A percentile compares a stretch with the other conserved stretches of the same genome.
Conservation (phyloP, 2,329 filamentous ascomycete genomes). For the Verruconis gallopava region DNA sequence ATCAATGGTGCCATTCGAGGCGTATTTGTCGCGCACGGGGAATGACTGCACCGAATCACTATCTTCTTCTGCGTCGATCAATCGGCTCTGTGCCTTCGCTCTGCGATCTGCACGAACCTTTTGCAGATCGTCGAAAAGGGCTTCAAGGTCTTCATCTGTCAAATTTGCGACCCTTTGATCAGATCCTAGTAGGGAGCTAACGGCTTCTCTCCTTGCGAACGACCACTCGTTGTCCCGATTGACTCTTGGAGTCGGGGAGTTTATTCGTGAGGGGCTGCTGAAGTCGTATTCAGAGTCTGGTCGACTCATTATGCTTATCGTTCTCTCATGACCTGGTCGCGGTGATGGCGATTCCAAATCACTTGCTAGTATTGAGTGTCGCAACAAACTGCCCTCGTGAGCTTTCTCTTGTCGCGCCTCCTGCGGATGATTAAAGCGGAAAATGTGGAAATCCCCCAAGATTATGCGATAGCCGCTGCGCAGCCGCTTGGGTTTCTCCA, state of each 20-base stretch:
- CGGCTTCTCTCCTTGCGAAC: slow-evolving; percentile 84
- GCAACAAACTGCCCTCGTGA: slow-evolving; percentile 65
- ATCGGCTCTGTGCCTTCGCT: slow-evolving; percentile 42
- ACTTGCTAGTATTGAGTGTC: slow-evolving; percentile 60
- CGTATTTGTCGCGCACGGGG: slow-evolving; percentile 81
- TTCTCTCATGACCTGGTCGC: slow-evolving; percentile 60
- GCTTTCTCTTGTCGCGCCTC: slow-evolving; percentile 87
- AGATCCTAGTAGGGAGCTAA: slow-evolving; percentile 72
- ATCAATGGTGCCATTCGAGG: slow-evolving; percentile 87
- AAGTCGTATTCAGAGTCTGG: slow-evolving; percentile 63
- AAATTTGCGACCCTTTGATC: slow-evolving; percentile 85
- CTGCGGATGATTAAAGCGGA: slow-evolving; percentile 94
- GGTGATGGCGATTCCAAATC: slow-evolving; percentile 50
- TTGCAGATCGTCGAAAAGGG: slow-evolving; percentile 87
- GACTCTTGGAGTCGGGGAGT: slow-evolving; percentile 54
- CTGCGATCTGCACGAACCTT: slow-evolving; percentile 74
- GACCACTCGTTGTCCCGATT: slow-evolving; percentile 89
- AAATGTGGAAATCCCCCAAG: slow-evolving; percentile 95
- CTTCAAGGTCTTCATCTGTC: slow-evolving; percentile 87
- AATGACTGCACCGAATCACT: slow-evolving; percentile 82
- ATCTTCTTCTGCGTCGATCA: slow-evolving; percentile 53
- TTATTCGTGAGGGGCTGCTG: slow-evolving; percentile 62
- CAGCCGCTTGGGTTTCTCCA: slow-evolving; percentile 72
- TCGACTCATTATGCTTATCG: slow-evolving; percentile 51
- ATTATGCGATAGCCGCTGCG: slow-evolving; percentile 92